Evolutionary conservation across 192 early-diverging fungal species (phyloP).

Genomic region (Diversispora epigaea): DNA sequence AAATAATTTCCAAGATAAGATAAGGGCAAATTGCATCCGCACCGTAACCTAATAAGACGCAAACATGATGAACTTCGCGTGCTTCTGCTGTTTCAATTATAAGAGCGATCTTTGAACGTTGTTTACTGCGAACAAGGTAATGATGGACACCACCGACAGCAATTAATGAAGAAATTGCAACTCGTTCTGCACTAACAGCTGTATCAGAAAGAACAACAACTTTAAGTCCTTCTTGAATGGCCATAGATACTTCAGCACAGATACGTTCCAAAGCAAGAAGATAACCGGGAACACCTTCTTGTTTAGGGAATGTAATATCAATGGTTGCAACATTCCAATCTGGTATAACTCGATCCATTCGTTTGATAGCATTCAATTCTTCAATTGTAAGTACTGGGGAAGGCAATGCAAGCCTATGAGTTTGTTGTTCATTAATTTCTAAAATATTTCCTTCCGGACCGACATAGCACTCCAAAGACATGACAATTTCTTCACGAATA

Average conservation of each 20-base stretch:
- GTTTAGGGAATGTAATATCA: slow-evolving; percentile 81
- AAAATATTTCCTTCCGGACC: slow-evolving; percentile 94
- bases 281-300: slow-evolving; percentile 80
- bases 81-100: slow-evolving; percentile 92
- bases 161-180: slow-evolving; percentile 83
- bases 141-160: slow-evolving; percentile 93
- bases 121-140: slow-evolving; percentile 84
- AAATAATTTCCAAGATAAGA: slow-evolving; percentile 84
- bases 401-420: slow-evolving; percentile 74
- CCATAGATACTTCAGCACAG: slow-evolving; percentile 77
- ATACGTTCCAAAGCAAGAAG: slow-evolving; percentile 78
- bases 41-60: slow-evolving; percentile 93
- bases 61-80: slow-evolving; percentile 93
- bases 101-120: slow-evolving; percentile 84
- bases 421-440: slow-evolving; percentile 77
- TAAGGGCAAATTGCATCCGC: slow-evolving; percentile 95
- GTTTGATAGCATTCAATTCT: slow-evolving; percentile 79
- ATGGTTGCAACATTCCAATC: slow-evolving; percentile 79
- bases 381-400: slow-evolving; percentile 85
- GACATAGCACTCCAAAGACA: slow-evolving; percentile 93
- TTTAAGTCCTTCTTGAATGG: slow-evolving; percentile 78
- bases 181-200: slow-evolving; percentile 58
- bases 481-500: slow-evolving; percentile 97
- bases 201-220: slow-evolving; percentile 85
- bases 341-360: slow-evolving; percentile 62